Evolutionary conservation across 1,284 basidiomycete genomes (phyloP).

Genomic region (Coniferiporia sulphurascens): DNA sequence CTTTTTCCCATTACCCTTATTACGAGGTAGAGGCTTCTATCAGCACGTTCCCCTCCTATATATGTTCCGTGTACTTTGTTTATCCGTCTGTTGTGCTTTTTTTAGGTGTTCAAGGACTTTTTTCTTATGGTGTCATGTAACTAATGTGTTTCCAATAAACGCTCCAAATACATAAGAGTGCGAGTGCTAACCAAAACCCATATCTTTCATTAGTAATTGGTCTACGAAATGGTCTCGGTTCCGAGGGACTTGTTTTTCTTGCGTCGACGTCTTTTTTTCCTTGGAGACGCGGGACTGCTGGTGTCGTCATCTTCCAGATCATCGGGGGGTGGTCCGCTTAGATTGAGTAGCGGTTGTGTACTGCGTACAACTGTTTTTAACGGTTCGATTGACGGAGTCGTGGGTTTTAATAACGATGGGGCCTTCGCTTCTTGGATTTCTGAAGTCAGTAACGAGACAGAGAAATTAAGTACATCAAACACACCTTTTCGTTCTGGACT

Average conservation of each 20-base stretch:
- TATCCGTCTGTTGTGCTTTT: background rate
- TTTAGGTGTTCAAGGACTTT: background rate
- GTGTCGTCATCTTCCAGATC: slow-evolving; percentile 29
- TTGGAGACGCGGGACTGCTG: slow-evolving; percentile 28
- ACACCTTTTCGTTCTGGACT: background rate
- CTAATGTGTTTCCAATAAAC: background rate
- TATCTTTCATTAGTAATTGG: too few relatives aligned
- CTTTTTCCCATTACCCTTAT: too few relatives aligned
- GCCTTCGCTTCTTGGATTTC: background rate
- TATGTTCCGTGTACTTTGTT: background rate
- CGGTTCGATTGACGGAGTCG: slow-evolving; percentile 13
- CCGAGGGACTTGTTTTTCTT: slow-evolving; percentile 45
- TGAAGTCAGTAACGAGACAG: background rate
- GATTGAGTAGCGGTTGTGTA: slow-evolving; percentile 48
- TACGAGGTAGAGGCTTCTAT: too few relatives aligned
- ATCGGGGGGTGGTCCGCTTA: slow-evolving; percentile 43
- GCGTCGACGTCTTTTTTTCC: slow-evolving; percentile 49
- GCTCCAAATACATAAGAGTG: background rate
- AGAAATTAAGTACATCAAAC: background rate
- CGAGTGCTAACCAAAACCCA: too few relatives aligned
- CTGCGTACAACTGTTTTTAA: slow-evolving; percentile 20
- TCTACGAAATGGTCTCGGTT: background rate
- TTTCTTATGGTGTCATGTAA: too few relatives aligned
- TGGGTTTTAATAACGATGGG: background rate
- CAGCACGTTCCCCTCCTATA: too few relatives aligned